These are phyloP conservation scores for Apiotrichum mycotoxinovorans DNA, from an alignment of 1,284 basidiomycete genomes.

Conservation along the genomic window DNA sequence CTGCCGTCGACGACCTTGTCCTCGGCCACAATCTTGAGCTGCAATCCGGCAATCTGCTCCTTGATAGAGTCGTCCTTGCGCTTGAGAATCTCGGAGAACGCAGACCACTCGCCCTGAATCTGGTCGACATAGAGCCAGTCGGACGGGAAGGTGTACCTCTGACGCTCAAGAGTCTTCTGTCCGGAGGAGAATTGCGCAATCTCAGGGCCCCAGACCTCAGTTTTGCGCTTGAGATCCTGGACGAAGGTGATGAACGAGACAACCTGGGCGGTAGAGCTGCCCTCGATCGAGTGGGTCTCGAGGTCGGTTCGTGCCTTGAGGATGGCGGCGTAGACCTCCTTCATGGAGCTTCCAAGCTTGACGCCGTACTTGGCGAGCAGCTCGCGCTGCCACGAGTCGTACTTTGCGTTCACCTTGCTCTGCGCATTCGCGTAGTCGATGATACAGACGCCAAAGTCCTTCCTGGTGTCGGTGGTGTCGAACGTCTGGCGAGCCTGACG, in stretches of 20 bases:
- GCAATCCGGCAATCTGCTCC: slow-evolving; percentile 87
- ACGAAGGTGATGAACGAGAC: slow-evolving; percentile 99
- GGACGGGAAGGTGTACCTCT: slow-evolving; percentile 91
- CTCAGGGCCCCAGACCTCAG: slow-evolving; percentile 94
- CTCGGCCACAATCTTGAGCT: slow-evolving; percentile 98
- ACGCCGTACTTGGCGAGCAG: slow-evolving; percentile 86
- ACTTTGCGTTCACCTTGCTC: slow-evolving; percentile 94
- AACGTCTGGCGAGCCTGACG: slow-evolving; percentile 94
- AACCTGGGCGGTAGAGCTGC: slow-evolving; percentile 78
- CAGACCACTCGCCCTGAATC: slow-evolving; percentile 94
- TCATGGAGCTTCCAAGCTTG: slow-evolving; percentile 90
- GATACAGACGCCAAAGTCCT: slow-evolving; percentile 85
- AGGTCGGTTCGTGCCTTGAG: slow-evolving; percentile 89
- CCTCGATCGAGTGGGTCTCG: slow-evolving; percentile 77
- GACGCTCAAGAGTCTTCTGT: slow-evolving; percentile 94
- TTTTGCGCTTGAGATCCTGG: slow-evolving; percentile 95
- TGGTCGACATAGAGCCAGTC: slow-evolving; percentile 99
- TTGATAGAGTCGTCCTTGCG: slow-evolving; percentile 98
- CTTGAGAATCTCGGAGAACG: slow-evolving; percentile 95
- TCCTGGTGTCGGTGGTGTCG: slow-evolving; percentile 91
- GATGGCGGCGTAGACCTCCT: slow-evolving; percentile 90
- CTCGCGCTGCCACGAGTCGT: slow-evolving; percentile 95
- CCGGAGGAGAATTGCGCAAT: slow-evolving; percentile 90
- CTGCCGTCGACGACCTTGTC: slow-evolving; percentile 96
- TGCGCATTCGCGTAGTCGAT: slow-evolving; percentile 99